Percentiles rank a stretch among this genome's conserved stretches.
phyloP scores from a whole-genome alignment of 352 stramenopile species.

The Bremia lactucae region DNA sequence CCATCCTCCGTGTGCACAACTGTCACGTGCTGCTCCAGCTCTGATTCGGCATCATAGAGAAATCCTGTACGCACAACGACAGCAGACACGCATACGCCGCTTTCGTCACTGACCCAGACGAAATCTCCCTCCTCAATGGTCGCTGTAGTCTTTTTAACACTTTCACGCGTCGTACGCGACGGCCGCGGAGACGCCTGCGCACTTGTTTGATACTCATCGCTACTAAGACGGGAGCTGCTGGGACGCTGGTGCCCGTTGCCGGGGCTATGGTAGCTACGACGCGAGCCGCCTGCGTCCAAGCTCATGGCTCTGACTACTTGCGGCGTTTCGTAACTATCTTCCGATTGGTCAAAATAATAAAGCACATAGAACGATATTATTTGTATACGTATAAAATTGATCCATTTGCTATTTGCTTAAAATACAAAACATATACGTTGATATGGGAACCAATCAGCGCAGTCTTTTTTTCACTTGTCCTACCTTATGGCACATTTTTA shows the following conservation, averaged over 20 bases:
- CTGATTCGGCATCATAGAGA: conserved; percentile 42
- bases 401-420: too few relatives aligned
- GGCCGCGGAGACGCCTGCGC: conserved; percentile 4
- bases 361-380: too few relatives aligned
- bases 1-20: conserved; percentile 77
- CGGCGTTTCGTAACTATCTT: not conserved
- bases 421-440: too few relatives aligned
- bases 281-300: conserved; percentile 10
- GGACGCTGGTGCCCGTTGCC: conserved; percentile 2
- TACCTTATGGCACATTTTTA: too few relatives aligned
- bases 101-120: conserved; percentile 53
- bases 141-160: conserved; percentile 5
- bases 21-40: conserved; percentile 55
- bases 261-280: conserved; percentile 11
- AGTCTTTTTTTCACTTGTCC: too few relatives aligned
- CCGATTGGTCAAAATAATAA: conserved; percentile 2
- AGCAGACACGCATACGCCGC: conserved; percentile 37
- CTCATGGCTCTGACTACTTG: conserved; percentile 11
- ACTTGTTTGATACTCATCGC: conserved; percentile 3
- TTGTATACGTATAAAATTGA: too few relatives aligned
- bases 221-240: conserved; percentile 15
- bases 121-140: conserved; percentile 54
- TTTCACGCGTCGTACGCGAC: not conserved
- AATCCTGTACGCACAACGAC: conserved; percentile 56
- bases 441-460: not conserved